Evolutionary conservation across 1,284 basidiomycete genomes (phyloP), one percentile per base, ranked within the genome.

Genomic region (Rhodotorula sp.): DNA sequence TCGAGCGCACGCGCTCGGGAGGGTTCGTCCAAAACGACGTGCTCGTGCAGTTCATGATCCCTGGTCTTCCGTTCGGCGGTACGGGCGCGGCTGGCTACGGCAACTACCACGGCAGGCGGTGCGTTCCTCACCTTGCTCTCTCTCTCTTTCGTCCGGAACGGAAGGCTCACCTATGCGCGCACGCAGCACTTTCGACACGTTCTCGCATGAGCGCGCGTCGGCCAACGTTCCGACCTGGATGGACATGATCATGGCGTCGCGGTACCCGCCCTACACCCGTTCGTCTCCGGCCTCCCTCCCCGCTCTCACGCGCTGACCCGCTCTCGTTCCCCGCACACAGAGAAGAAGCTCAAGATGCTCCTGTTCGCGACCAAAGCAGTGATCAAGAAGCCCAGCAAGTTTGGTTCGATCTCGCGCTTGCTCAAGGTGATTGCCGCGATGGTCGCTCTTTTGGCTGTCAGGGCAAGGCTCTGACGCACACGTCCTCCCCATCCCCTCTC

Each of bases 261-360:
- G 80, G 22, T 82, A 82, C 77, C 81, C 81, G 32, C 81, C 80
- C 15, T 81, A 81, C 64, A 68, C 68, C 6, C 44, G 71, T 72
- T 29, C 30, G 67, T 62, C 27, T 17, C 47, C 27, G 15, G n/a
- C 27, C n/a, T 49, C 27, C 32, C 20, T 22, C 11, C 27, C 27
- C 17, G 7, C 30, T 13, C 55, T 30, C 19, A 4, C 9, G 17
- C 55, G 13, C 51, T 55, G 11, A 17, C 24, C 34, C 20, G n/a
- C 13, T 58, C 27, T 24, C 24, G 13, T 24, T 2, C 27, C 13
- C 4, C 34, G 29, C n/a, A 5, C 44, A 15, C 54, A 72, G 66
- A 49, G 32, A 49, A 47, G 22, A 74, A 74, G 51, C 70, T 74
- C 64, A 66, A 66, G 61, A 46, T 60, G 55, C 51, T 74, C 32